phyloP scores from a whole-genome alignment of 768 basidiomycete species.

The Pleurotus platypus region DNA sequence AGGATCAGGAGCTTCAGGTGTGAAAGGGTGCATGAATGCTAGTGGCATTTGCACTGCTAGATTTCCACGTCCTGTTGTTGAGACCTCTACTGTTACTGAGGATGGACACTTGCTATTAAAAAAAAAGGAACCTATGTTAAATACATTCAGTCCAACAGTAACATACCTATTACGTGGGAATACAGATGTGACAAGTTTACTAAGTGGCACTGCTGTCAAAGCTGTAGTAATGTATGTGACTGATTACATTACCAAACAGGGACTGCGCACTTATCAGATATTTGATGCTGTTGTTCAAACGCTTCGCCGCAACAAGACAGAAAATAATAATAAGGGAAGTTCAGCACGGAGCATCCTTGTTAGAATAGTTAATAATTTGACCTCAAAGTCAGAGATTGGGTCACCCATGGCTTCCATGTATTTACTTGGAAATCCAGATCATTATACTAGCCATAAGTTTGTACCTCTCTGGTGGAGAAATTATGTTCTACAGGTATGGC shows the following conservation, averaged over 20 bases:
- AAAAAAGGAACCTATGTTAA: constrained; percentile 28
- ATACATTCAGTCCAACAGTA: constrained; percentile 23
- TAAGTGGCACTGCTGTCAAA: constrained; percentile 32
- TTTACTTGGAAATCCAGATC: constrained; percentile 22
- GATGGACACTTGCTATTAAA: constrained; percentile 23
- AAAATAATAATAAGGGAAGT: too few species aligned
- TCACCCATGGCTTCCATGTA: constrained; percentile 23
- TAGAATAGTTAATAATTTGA: constrained; percentile 21
- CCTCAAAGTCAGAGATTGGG: constrained; percentile 25
- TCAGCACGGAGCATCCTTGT: too few species aligned
- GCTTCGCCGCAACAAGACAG: constrained; percentile 9
- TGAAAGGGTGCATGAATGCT: constrained; percentile 21
- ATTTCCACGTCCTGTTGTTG: constrained; percentile 24
- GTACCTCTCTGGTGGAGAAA: constrained; percentile 23
- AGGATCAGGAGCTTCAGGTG: not conserved
- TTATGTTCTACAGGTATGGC: constrained; percentile 2
- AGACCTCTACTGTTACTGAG: constrained; percentile 16
- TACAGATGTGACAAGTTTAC: constrained; percentile 28
- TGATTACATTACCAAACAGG: constrained; percentile 33
- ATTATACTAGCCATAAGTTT: constrained; percentile 28
- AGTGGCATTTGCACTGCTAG: constrained; percentile 24
- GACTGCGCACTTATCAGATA: constrained; percentile 27
- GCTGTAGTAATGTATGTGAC: constrained; percentile 28
- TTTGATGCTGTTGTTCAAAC: constrained; percentile 25
- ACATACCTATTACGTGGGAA: constrained; percentile 29